These are phyloP conservation scores for Coix lacrymajobi DNA, from an alignment of 176 grass and related monocot genomes.

Conservation along the genomic window DNA sequence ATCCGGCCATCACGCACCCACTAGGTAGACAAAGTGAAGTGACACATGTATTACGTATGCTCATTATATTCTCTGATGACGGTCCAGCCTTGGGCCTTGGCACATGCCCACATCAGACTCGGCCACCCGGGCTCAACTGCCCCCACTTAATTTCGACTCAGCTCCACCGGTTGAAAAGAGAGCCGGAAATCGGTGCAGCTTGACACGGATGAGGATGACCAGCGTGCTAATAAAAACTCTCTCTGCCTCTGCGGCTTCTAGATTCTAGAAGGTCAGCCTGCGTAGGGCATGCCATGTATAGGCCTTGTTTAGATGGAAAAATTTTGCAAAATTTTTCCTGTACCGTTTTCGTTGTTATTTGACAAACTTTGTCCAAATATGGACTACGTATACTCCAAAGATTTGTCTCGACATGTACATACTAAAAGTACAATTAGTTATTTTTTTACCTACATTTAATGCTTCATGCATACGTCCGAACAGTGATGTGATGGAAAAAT, in stretches of 20 bases:
- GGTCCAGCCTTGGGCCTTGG: background rate
- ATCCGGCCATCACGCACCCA: background rate
- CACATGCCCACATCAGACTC: background rate
- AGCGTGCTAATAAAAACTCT: background rate
- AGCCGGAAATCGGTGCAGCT: background rate
- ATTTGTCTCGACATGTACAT: too few relatives aligned
- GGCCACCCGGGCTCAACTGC: background rate
- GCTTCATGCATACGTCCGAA: too few relatives aligned
- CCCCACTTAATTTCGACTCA: too few relatives aligned
- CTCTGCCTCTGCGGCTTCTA: background rate
- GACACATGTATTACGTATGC: background rate
- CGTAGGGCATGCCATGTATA: background rate
- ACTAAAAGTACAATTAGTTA: too few relatives aligned
- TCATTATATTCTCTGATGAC: background rate
- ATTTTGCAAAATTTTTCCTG: too few relatives aligned
- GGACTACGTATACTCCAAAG: too few relatives aligned
- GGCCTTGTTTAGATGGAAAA: too few relatives aligned
- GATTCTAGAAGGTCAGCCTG: slow-evolving; percentile 25
- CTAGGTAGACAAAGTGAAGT: background rate
- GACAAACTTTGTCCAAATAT: too few relatives aligned
- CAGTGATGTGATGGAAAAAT: too few relatives aligned
- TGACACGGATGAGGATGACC: background rate
- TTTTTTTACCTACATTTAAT: too few relatives aligned
- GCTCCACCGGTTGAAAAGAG: background rate
- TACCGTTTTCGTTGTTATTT: too few relatives aligned